phyloP scores from a whole-genome alignment of 2,329 filamentous ascomycete species.

The Cladosporium sp. region DNA sequence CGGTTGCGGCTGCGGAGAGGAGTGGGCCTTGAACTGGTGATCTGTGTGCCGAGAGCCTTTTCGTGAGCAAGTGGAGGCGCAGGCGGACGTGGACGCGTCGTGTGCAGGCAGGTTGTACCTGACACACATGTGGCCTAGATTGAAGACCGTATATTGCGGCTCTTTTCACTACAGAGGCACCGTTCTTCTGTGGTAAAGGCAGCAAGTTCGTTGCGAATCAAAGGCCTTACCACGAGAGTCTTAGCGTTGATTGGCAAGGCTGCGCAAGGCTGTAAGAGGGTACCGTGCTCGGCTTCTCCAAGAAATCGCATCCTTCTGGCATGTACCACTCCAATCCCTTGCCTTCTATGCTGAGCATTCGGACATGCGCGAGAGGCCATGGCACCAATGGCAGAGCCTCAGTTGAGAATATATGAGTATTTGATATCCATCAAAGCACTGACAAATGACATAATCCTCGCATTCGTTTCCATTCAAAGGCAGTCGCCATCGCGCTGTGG shows the following conservation, averaged over 20 bases:
- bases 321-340: background rate
- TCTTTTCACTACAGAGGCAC: no score
- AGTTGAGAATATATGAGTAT: background rate
- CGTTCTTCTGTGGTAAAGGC: no score
- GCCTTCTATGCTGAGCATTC: background rate
- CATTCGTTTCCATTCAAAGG: background rate
- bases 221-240: background rate
- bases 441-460: background rate
- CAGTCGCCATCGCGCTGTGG: conserved; percentile 1
- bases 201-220: no score
- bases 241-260: conserved; percentile 2
- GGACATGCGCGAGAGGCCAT: background rate
- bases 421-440: background rate
- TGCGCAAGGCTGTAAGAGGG: background rate
- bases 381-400: background rate
- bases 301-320: background rate
- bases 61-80: no score
- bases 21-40: no score
- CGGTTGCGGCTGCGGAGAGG: no score
- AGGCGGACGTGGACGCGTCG: no score
- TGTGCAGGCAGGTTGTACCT: no score
- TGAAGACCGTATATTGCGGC: no score
- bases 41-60: no score
- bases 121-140: no score
- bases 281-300: background rate